Evolutionary conservation across 331 rosid genomes (phyloP), one percentile per base, ranked within the genome.

Genomic region (Cydonia oblonga): DNA sequence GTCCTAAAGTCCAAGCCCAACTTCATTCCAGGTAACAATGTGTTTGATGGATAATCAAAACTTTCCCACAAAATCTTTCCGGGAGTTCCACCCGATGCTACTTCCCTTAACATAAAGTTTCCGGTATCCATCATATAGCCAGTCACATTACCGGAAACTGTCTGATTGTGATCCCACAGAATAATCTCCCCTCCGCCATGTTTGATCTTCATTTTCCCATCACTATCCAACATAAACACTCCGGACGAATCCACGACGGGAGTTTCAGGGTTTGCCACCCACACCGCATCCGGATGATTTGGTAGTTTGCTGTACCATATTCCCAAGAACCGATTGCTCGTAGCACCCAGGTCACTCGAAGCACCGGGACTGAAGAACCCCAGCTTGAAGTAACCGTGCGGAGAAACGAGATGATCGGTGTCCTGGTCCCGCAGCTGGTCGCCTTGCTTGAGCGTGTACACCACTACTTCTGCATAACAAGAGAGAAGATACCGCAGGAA

Each of bases 11-110:
- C 67, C 70, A 32, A 7, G 23, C 81, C 81, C 32, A 78, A 53
- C 67, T 57, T 78, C 77, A 78, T 78, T 71, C 69, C 77, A 18
- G 77, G 77, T 29, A 78, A 65, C 76, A 78, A 66, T 64, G 77
- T 71, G 76, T 71, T 78, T 28, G 73, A 64, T 57, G 73, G 77
- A 49, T 77, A 57, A 40, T 62, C 32, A 53, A 77, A 77, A 57
- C 71, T 77, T 51, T 77, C 70, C 78, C 78, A 64, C 26, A 74
- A 18, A 64, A 74, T 49, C 2, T 20, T 26, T 26, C 70, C 81
- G 2, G 19, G 20, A 7, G 20, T 57, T 64, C 69, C 81, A 66
- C 57, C 59, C 0, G 52, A 33, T 22, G 23, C 5, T 22, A 46
- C 69, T 46, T 78, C 69, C 8, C 56, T 23, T 44, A 78, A 4